A percentile compares a stretch with the other conserved stretches of the same genome.
phyloP scores from a whole-genome alignment of 805 yeast genomes.

The Yamadazyma philogaea region DNA sequence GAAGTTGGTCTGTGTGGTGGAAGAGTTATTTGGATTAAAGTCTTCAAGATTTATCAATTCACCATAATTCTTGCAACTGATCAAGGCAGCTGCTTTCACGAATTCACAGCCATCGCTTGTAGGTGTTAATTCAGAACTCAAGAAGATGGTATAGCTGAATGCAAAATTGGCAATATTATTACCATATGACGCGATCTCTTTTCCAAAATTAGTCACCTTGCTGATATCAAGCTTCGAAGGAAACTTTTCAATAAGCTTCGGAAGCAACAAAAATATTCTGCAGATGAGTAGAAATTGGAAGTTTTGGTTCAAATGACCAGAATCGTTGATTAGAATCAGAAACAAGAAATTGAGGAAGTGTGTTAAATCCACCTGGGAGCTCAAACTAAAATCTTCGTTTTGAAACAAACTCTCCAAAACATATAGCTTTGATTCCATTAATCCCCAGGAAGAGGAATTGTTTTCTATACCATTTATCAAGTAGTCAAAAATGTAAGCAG shows the following conservation, averaged over 20 bases:
- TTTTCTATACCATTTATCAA: background rate
- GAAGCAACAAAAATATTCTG: slow-evolving; percentile 51
- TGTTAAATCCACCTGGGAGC: slow-evolving; percentile 14
- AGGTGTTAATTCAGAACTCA: slow-evolving; percentile 16
- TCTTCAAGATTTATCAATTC: slow-evolving; percentile 22
- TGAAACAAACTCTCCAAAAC: slow-evolving; percentile 41
- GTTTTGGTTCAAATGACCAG: slow-evolving; percentile 4
- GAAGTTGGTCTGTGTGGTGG: slow-evolving; percentile 30
- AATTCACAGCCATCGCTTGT: slow-evolving; percentile 10
- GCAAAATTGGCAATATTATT: slow-evolving; percentile 26
- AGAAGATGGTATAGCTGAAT: slow-evolving; percentile 25
- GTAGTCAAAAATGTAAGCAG: slow-evolving; percentile 20
- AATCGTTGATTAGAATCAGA: slow-evolving; percentile 18
- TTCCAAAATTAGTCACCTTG: background rate
- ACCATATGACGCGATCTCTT: slow-evolving; percentile 1
- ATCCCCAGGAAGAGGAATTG: slow-evolving; percentile 20
- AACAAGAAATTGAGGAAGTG: slow-evolving; percentile 15
- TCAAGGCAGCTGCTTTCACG: slow-evolving; percentile 37
- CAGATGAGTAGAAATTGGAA: slow-evolving; percentile 39
- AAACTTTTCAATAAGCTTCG: slow-evolving; percentile 56
- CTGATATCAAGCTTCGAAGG: slow-evolving; percentile 22
- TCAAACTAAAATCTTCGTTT: slow-evolving; percentile 33
- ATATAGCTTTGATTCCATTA: slow-evolving; percentile 41
- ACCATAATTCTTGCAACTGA: slow-evolving; percentile 52
- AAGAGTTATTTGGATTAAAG: slow-evolving; percentile 10